Percentiles rank a stretch among this genome's conserved stretches.
Evolutionary conservation across 2,329 filamentous ascomycete genomes (phyloP).

Genomic region (Juglanconis juglandina): DNA sequence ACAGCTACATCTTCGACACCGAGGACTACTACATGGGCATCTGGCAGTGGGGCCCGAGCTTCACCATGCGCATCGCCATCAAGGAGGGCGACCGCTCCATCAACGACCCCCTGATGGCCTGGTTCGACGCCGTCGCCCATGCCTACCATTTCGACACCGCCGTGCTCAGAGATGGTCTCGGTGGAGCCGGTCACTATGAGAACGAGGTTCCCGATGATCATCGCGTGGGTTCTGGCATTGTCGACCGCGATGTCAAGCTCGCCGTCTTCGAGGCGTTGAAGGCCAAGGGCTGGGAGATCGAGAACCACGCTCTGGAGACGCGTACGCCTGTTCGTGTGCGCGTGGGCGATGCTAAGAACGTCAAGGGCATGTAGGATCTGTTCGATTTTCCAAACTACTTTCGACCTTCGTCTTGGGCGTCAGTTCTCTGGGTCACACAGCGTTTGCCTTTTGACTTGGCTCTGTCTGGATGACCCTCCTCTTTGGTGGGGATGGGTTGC

Average conservation of each 20-base stretch:
- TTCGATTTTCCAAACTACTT: not conserved
- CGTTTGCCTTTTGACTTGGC: not conserved
- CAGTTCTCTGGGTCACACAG: not conserved
- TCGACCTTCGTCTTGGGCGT: not conserved
- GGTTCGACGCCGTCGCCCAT: slow-evolving; percentile 42
- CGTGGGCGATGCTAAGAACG: slow-evolving; percentile 26
- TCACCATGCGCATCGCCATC: slow-evolving; percentile 53
- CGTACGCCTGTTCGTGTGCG: slow-evolving; percentile 44
- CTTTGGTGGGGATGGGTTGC: no score
- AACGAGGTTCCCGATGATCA: slow-evolving; percentile 36
- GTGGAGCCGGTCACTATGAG: slow-evolving; percentile 30
- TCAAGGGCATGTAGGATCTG: slow-evolving; percentile 23
- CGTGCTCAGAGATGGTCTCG: slow-evolving; percentile 31
- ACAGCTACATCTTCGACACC: slow-evolving; percentile 33
- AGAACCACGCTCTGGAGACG: slow-evolving; percentile 64
- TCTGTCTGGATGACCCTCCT: not conserved
- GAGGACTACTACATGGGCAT: slow-evolving; percentile 63
- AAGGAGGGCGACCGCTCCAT: slow-evolving; percentile 49
- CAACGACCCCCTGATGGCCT: slow-evolving; percentile 29
- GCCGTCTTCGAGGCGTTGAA: slow-evolving; percentile 34
- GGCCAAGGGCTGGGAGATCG: slow-evolving; percentile 62
- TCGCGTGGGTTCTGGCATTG: slow-evolving; percentile 24
- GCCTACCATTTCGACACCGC: slow-evolving; percentile 35
- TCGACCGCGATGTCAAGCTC: slow-evolving; percentile 38
- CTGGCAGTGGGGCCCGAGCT: slow-evolving; percentile 39